Conservation (phyloP, 2,329 filamentous ascomycete genomes). For the Curvularia lunata region DNA sequence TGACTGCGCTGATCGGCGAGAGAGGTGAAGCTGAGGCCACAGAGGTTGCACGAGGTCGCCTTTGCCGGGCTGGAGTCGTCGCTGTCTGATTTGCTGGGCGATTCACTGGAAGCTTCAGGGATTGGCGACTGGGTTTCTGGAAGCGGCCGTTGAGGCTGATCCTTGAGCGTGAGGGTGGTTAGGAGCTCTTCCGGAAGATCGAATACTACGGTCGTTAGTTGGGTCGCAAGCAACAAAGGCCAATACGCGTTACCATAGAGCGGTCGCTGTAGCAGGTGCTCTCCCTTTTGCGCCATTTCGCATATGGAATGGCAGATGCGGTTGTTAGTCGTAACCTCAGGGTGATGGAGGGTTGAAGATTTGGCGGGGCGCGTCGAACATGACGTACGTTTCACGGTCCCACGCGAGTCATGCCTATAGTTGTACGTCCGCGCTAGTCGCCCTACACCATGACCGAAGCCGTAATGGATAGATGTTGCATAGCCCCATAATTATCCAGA, state of each 20-base stretch:
- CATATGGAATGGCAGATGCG: background rate
- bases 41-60: slow-evolving; percentile 81
- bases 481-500: too few species aligned
- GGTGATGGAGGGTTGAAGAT: slow-evolving; percentile 2
- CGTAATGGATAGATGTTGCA: too few species aligned
- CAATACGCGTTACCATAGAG: slow-evolving; percentile 45
- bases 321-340: background rate
- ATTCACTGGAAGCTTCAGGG: slow-evolving; percentile 23
- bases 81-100: slow-evolving; percentile 47
- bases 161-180: slow-evolving; percentile 67
- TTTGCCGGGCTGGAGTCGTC: slow-evolving; percentile 55
- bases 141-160: slow-evolving; percentile 29
- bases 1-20: slow-evolving; percentile 85
- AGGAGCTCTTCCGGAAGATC: slow-evolving; percentile 80
- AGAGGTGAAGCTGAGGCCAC: slow-evolving; percentile 71
- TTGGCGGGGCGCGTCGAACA: slow-evolving; percentile 18
- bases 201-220: slow-evolving; percentile 66
- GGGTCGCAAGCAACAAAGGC: background rate
- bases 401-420: slow-evolving; percentile 6
- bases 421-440: background rate
- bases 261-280: slow-evolving; percentile 45
- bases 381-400: slow-evolving; percentile 9
- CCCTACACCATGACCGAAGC: too few species aligned
- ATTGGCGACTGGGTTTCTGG: slow-evolving; percentile 23
- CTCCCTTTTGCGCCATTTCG: slow-evolving; percentile 42